These are phyloP conservation scores for Nothophaeocryptopus gaeumannii DNA, from an alignment of 2,329 filamentous ascomycete species.

Conservation along the genomic window DNA sequence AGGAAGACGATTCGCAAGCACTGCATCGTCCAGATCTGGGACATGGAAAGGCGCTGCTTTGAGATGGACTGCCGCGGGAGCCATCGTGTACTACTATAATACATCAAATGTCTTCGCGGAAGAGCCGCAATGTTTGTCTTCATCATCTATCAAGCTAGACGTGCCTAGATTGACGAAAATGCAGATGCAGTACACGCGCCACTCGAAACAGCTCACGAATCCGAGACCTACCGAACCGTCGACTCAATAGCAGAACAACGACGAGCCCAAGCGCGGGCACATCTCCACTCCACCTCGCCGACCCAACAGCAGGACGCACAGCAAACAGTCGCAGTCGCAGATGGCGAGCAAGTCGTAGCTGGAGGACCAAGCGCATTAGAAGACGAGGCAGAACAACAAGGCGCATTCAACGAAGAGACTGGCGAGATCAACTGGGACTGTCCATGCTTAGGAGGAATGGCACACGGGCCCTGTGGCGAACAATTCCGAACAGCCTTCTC, in stretches of 20 bases:
- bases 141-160: background rate
- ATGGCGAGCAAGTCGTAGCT: constrained; percentile 22
- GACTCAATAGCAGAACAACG: constrained; percentile 45
- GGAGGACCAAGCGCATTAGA: constrained; percentile 60
- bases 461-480: constrained; percentile 88
- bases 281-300: constrained; percentile 11
- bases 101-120: constrained; percentile 85
- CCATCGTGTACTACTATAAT: constrained; percentile 88
- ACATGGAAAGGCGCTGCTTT: constrained; percentile 75
- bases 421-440: constrained; percentile 99
- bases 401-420: constrained; percentile 96
- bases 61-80: constrained; percentile 73
- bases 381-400: constrained; percentile 79
- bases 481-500: constrained; percentile 95
- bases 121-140: constrained; percentile 65
- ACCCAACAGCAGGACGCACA: constrained; percentile 14
- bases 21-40: constrained; percentile 60
- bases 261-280: constrained; percentile 31
- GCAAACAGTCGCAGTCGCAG: constrained; percentile 17
- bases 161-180: constrained; percentile 14
- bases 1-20: constrained; percentile 55
- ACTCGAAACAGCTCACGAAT: constrained; percentile 41
- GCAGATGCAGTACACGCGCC: constrained; percentile 34
- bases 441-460: constrained; percentile 96
- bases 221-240: constrained; percentile 44